A percentile compares a stretch with the other conserved stretches of the same genome.
These are phyloP conservation scores for Xylaria longipes DNA, from an alignment of 495 filamentous ascomycete species.

Conservation along the genomic window DNA sequence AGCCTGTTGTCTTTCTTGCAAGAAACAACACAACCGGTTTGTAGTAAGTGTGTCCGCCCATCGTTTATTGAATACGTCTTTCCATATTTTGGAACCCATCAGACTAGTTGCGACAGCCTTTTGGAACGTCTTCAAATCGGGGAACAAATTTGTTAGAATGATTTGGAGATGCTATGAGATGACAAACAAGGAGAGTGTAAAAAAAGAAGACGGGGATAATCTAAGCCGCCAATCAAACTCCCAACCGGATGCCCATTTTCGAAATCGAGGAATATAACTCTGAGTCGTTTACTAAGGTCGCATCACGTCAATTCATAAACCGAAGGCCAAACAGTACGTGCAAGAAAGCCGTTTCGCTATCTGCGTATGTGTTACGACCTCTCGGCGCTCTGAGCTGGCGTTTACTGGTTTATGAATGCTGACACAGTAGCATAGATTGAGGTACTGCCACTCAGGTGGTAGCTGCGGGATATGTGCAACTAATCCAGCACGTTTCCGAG, in stretches of 20 bases:
- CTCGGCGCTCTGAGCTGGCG: slow-evolving; percentile 11
- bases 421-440: slow-evolving; percentile 13
- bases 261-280: slow-evolving; percentile 27
- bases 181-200: slow-evolving; percentile 25
- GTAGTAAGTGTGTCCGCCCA: slow-evolving; percentile 4
- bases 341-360: slow-evolving; percentile 10
- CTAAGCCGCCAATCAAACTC: slow-evolving; percentile 28
- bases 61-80: slow-evolving; percentile 1
- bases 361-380: slow-evolving; percentile 3
- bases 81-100: slow-evolving; percentile 11
- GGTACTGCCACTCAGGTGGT: background rate
- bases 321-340: slow-evolving; percentile 16
- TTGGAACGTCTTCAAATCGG: slow-evolving; percentile 22
- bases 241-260: slow-evolving; percentile 24
- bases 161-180: slow-evolving; percentile 31
- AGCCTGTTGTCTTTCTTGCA: slow-evolving; percentile 12
- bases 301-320: slow-evolving; percentile 22
- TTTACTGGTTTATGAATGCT: slow-evolving; percentile 12
- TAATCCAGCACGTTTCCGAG: background rate
- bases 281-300: slow-evolving; percentile 22
- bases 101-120: slow-evolving; percentile 12
- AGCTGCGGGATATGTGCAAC: slow-evolving; percentile 6
- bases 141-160: slow-evolving; percentile 27
- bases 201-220: slow-evolving; percentile 21
- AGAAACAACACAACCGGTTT: slow-evolving; percentile 7